phyloP scores from a whole-genome alignment of 1,284 basidiomycete species.

The Pascua sp. region DNA sequence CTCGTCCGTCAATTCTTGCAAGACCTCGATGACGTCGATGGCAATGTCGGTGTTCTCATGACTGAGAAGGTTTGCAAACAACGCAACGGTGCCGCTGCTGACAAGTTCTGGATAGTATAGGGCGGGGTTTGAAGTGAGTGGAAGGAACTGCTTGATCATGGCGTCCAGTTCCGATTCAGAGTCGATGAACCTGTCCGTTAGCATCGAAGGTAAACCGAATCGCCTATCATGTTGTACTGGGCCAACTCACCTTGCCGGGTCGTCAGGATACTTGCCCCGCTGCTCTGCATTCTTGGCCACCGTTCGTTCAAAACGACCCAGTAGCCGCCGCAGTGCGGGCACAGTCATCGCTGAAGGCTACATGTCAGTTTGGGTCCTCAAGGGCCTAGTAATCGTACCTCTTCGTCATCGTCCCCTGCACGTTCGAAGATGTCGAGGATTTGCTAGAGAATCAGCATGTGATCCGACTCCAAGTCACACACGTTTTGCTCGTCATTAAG shows the following conservation, averaged over 20 bases:
- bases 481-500: conserved; percentile 85
- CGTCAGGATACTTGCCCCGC: conserved; percentile 82
- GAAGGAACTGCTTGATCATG: conserved; percentile 76
- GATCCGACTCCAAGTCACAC: conserved; percentile 47
- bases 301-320: conserved; percentile 79
- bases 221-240: too few relatives aligned
- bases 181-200: conserved; percentile 78
- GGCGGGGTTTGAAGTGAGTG: conserved; percentile 80
- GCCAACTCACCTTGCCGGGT: conserved; percentile 73
- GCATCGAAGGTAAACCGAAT: not conserved
- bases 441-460: conserved; percentile 29
- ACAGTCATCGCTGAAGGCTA: conserved; percentile 54
- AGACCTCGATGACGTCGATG: conserved; percentile 81
- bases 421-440: conserved; percentile 71
- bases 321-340: conserved; percentile 66
- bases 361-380: not conserved
- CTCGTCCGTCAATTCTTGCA: conserved; percentile 91
- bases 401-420: conserved; percentile 61
- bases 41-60: conserved; percentile 94
- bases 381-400: conserved; percentile 53
- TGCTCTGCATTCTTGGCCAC: conserved; percentile 93
- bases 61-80: conserved; percentile 75
- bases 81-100: conserved; percentile 62
- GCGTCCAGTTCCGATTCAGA: conserved; percentile 92
- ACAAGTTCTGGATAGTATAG: conserved; percentile 87